Evolutionary conservation across 257 asterid genomes (phyloP), one percentile per base, ranked within the genome.

Genomic region (Fraxinus cuspidata): DNA sequence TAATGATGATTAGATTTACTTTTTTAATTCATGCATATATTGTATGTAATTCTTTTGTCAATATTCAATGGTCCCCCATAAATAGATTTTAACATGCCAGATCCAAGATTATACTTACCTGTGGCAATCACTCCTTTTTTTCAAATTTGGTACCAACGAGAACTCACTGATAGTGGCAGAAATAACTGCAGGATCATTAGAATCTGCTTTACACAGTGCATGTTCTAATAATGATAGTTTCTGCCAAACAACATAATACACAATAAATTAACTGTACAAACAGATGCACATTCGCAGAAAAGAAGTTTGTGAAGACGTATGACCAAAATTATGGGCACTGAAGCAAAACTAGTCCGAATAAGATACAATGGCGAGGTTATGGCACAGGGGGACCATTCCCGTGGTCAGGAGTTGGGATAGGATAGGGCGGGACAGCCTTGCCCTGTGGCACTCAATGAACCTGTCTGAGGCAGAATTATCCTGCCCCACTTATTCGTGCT

Each of bases 131-230:
- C 97, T 90, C 42, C 79, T 83, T 83, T 73, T 79, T 74, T 91
- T 91, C 90, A 90, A 81, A 75, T 73, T 80, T 77, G 99, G 98
- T 38, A 27, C 76, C 40, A 76, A 44, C 5, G 99, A 86, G 84
- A 86, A 93, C 71, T 81, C 83, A 71, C 56, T 81, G 53, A 95
- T 90, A 72, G 77, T 84, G 68, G 91, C 72, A 80, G 97, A 84
- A 69, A 93, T 89, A 71, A 83, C 82, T 73, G 81, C 79, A 38
- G 92, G 92, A 86, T 85, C 96, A 81, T 91, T 84, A 29, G 97
- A 81, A 86, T 86, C 86, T 81, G 86, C 90, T 81, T 78, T 83
- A 72, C 80, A 31, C 21, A 93, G 83, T 75, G 91, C 90, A 78
- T 84, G 87, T 84, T 93, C 97, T 64, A 95, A 79, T 69, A 78